Base-by-base conservation (phyloP, 768 basidiomycete genomes). In the Russula earlei region DNA sequence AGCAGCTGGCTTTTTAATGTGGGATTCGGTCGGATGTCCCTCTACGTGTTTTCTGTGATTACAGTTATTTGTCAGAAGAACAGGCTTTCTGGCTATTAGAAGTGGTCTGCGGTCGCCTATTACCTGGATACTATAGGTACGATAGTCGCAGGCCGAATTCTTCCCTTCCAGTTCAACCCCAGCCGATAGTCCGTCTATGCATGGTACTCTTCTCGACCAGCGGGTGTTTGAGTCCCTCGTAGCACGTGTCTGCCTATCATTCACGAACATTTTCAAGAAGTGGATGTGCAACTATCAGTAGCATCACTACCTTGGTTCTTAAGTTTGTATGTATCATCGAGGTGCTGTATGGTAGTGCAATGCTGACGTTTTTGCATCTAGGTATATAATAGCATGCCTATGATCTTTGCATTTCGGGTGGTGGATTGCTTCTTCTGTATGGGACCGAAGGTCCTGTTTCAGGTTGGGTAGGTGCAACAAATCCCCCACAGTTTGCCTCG, bases 391-490 rank as follows among this genome's bases (percentile, higher is more conserved):
- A 90, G 86, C 66, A 91, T 93, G 90, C 90, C 93, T 1, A 87
- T 98, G 81, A 84, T 99, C 40, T 99, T 98, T 65, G 95, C 95
- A 0, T 99, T 96, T 75, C 83, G 96, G 31, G 90, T 96, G 66
- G 91, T 94, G 2, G 94, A 98, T 67, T 97, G 94, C 68, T 94
- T 97, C 75, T 86, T 97, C 72, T 93, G 92, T 63, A 97, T 99
- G 95, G 96, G 96, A 0, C 91, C 94, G 0, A 98, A 95, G 64
- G 96, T 99, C 1, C 73, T 99, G 40, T 99, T 99, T 75, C 96
- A 99, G 80, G 91, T 99, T 52, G 95, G 93, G 91, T 93, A 68
- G 69, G 86, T 72, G 37, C 19, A 15, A 7, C 22, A 41, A 49
- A 40, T 33, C 29, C 14, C 1, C n/a, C 9, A 54, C 10, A 37